Percentiles rank a stretch among this genome's conserved stretches.
Conservation (phyloP, 1,139 yeast genomes). For the Torulaspora pretoriensis region DNA sequence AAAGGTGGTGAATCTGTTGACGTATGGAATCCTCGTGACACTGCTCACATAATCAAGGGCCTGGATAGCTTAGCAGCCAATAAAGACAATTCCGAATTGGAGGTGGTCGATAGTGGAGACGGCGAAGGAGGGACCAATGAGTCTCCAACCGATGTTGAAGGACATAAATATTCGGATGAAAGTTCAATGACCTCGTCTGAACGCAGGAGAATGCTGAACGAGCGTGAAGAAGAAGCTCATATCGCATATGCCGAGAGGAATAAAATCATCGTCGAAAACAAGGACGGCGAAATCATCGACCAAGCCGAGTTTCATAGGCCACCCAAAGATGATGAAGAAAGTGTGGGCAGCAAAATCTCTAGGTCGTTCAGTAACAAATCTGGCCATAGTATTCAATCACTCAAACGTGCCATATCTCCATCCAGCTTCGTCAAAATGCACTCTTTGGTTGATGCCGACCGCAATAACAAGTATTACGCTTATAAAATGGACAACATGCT, state of each 20-base stretch:
- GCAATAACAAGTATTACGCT: conserved; percentile 44
- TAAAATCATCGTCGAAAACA: conserved; percentile 70
- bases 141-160: conserved; percentile 13
- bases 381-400: conserved; percentile 21
- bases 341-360: conserved; percentile 11
- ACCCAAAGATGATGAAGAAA: conserved; percentile 28
- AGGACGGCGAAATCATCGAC: conserved; percentile 71
- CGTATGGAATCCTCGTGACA: conserved; percentile 15
- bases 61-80: conserved; percentile 15
- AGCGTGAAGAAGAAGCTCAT: conserved; percentile 24
- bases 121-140: conserved; percentile 11
- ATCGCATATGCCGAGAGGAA: conserved; percentile 73
- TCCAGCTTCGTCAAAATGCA: conserved; percentile 11
- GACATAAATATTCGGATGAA: conserved; percentile 7
- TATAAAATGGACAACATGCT: conserved; percentile 66
- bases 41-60: conserved; percentile 16
- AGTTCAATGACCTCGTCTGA: conserved; percentile 12
- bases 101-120: conserved; percentile 2
- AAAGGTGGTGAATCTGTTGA: conserved; percentile 5
- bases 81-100: conserved; percentile 8
- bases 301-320: conserved; percentile 31
- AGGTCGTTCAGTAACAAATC: conserved; percentile 24
- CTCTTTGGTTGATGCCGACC: conserved; percentile 11
- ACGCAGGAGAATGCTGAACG: conserved; percentile 16
- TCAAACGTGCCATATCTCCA: conserved; percentile 23